A percentile compares a stretch with the other conserved stretches of the same genome.
Conservation (phyloP, 2,329 filamentous ascomycete species). For the Beauveria pseudobassiana region DNA sequence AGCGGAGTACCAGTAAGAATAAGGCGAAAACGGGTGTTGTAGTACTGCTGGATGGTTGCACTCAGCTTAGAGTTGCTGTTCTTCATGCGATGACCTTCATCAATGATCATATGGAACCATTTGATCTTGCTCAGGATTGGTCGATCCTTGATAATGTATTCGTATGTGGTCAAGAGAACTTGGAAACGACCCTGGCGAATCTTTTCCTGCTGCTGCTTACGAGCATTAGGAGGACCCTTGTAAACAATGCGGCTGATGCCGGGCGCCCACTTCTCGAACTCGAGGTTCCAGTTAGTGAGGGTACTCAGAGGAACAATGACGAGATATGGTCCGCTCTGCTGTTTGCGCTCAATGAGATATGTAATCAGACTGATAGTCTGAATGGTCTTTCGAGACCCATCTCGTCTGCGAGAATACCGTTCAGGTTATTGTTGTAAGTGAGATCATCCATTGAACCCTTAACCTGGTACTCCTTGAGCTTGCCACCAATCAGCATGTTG, state of each 20-base stretch:
- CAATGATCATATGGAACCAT: constrained; percentile 99
- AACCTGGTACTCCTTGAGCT: constrained; percentile 92
- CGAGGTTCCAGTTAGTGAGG: constrained; percentile 95
- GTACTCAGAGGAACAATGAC: constrained; percentile 97
- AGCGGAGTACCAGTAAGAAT: constrained; percentile 96
- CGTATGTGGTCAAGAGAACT: constrained; percentile 93
- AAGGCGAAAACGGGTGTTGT: constrained; percentile 86
- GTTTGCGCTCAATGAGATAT: constrained; percentile 93
- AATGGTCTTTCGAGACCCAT: constrained; percentile 99
- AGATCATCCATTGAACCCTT: constrained; percentile 99
- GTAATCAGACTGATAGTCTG: constrained; percentile 97
- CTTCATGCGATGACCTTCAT: constrained; percentile 99
- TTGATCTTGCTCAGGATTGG: constrained; percentile 96
- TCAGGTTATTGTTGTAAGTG: constrained; percentile 99
- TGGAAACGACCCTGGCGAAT: constrained; percentile 95
- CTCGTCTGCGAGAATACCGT: constrained; percentile 96
- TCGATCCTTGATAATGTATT: constrained; percentile 99
- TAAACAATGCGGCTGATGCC: constrained; percentile 83
- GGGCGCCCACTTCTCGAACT: constrained; percentile 98
- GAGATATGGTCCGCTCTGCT: constrained; percentile 83
- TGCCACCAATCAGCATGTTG: constrained; percentile 80
- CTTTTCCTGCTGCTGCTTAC: constrained; percentile 86
- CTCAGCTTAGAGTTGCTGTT: constrained; percentile 94
- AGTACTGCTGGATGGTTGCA: constrained; percentile 90
- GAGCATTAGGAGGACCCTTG: constrained; percentile 83